phyloP scores from a whole-genome alignment of 2,329 filamentous ascomycete species.

The Fusarium nelsonii region DNA sequence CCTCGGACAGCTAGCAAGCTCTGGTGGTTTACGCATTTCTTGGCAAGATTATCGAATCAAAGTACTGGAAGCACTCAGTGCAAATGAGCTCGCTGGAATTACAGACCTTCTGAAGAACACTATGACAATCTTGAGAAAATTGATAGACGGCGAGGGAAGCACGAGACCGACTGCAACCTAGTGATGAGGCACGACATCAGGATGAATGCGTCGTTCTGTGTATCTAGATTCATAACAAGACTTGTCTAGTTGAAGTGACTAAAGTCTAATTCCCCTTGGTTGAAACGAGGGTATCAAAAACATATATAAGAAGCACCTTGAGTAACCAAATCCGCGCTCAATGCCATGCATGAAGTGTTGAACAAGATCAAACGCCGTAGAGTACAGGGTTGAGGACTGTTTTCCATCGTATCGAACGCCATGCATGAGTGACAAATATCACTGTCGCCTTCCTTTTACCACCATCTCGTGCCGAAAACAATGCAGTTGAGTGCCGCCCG shows the following conservation, averaged over 20 bases:
- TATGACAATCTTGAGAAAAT: slow-evolving; percentile 78
- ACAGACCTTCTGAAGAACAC: slow-evolving; percentile 82
- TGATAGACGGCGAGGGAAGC: slow-evolving; percentile 51
- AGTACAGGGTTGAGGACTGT: slow-evolving; percentile 53
- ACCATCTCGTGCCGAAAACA: slow-evolving; percentile 31
- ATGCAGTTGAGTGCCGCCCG: slow-evolving; percentile 52
- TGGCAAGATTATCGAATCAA: slow-evolving; percentile 82
- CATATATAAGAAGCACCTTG: slow-evolving; percentile 16
- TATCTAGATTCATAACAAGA: slow-evolving; percentile 16
- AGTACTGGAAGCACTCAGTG: slow-evolving; percentile 77
- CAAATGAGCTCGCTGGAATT: slow-evolving; percentile 73
- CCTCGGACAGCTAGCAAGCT: slow-evolving; percentile 70
- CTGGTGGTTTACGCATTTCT: slow-evolving; percentile 73
- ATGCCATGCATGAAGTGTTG: slow-evolving; percentile 45
- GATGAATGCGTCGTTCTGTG: not conserved
- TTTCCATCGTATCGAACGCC: slow-evolving; percentile 43
- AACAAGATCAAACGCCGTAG: slow-evolving; percentile 45
- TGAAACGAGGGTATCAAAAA: slow-evolving; percentile 55
- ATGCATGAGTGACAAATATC: slow-evolving; percentile 25
- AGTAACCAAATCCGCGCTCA: slow-evolving; percentile 11
- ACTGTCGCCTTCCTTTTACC: slow-evolving; percentile 12
- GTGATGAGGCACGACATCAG: not conserved
- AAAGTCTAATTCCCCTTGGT: slow-evolving; percentile 47
- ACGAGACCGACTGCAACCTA: slow-evolving; percentile 37
- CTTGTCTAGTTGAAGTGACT: slow-evolving; percentile 51